Conservation (phyloP, 306 rosid species). For the Dalbergia cultrata region DNA sequence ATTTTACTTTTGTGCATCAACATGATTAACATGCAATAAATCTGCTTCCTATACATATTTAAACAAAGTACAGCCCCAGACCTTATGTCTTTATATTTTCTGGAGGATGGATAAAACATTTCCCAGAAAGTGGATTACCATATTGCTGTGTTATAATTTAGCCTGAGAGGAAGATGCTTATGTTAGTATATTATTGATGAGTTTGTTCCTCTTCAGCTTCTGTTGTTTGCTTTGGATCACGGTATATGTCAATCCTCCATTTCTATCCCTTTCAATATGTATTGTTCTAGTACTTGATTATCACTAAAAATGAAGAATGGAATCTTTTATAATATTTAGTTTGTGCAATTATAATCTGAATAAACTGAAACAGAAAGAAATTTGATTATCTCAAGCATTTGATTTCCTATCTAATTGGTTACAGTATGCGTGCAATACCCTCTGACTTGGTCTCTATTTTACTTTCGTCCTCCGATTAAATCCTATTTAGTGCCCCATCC, state of each 20-base stretch:
- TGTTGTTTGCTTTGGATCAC: conserved; percentile 30
- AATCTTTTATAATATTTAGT: neutral
- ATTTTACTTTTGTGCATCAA: conserved; percentile 11
- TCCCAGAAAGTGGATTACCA: conserved; percentile 34
- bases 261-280: neutral
- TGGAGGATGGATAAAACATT: conserved; percentile 1
- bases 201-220: conserved; percentile 8
- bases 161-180: conserved; percentile 31
- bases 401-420: conserved; percentile 4
- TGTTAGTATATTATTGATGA: conserved; percentile 3
- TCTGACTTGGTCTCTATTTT: neutral
- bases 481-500: conserved; percentile 11
- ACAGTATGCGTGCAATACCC: neutral
- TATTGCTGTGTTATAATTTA: conserved; percentile 11
- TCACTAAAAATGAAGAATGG: conserved; percentile 2
- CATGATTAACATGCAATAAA: conserved; percentile 9
- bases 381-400: neutral
- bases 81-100: conserved; percentile 4
- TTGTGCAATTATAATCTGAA: conserved; percentile 23
- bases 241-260: conserved; percentile 7
- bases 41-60: conserved; percentile 29
- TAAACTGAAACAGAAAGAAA: conserved; percentile 17
- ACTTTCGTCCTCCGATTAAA: neutral
- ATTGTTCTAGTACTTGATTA: neutral
- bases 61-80: neutral